Base-by-base conservation (phyloP, 495 filamentous ascomycete genomes). In the Glonium stellatum region DNA sequence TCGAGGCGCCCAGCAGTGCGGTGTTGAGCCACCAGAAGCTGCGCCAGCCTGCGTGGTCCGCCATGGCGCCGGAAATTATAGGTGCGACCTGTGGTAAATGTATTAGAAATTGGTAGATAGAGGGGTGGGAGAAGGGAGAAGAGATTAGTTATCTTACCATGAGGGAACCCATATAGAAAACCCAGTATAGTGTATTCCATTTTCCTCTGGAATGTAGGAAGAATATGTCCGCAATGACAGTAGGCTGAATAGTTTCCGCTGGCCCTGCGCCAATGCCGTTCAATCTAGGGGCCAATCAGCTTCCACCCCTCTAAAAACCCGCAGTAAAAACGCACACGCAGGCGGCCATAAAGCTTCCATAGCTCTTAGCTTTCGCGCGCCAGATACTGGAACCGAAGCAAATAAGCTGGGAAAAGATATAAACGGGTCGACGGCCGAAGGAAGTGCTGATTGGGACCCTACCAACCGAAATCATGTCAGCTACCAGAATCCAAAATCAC, bases 111-210 rank as follows among this genome's bases (percentile, higher is more conserved):
- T 2, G 34, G 15, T 0, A 64, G 55, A 15, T 48, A 36, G 41
- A 13, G 18, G 15, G 27, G 19, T n/a, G 15, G 13, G 21, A 42
- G 37, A 41, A 55, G 27, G n/a, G 37, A 46, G 44, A 36, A 11
- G 9, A 23, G 21, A 47, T 50, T 31, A 31, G 27, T 6, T 6
- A 8, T 58, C 51, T 13, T 36, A 74, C 74, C 73, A 76, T 76
- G 13, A 79, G 62, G 22, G 71, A 72, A 1, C 68, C 68, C 73
- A 71, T 79, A 72, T 70, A 79, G 15, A 72, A 75, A 18, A 79
- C 82, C 70, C 83, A 87, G 67, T 87, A 87, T 12, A 86, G 73
- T 0, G 83, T 86, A 58, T 86, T 83, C 65, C 83, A 83, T 41
- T 80, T 79, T 23, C 84, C 84, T 47, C 84, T 75, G 62, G 86